Evolutionary conservation across 2,329 filamentous ascomycete species (phyloP).

Genomic region (Penicillium sp.): DNA sequence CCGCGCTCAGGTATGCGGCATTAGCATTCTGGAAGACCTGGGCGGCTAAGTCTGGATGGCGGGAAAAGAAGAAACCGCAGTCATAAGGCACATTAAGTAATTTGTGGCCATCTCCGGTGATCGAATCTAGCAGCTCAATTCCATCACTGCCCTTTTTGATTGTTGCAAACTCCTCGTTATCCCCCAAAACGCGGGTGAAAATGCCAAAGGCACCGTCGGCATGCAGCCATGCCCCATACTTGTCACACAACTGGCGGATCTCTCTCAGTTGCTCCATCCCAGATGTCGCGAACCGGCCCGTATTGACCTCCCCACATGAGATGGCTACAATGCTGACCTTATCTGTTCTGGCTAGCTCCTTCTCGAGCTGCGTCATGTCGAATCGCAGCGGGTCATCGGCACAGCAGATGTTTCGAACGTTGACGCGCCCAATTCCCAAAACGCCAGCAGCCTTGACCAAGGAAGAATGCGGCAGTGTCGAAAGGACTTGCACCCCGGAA

Average conservation of each 20-base stretch:
- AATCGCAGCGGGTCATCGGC: conserved; percentile 63
- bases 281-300: conserved; percentile 71
- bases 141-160: conserved; percentile 58
- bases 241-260: conserved; percentile 69
- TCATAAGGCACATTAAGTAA: conserved; percentile 95
- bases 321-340: conserved; percentile 73
- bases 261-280: conserved; percentile 58
- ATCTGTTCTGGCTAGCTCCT: conserved; percentile 53
- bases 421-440: conserved; percentile 71
- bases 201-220: conserved; percentile 90
- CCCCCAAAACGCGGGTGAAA: conserved; percentile 67
- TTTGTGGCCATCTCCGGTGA: conserved; percentile 85
- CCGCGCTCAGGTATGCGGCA: conserved; percentile 69
- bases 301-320: conserved; percentile 90
- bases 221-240: conserved; percentile 80
- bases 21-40: conserved; percentile 79
- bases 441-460: conserved; percentile 79
- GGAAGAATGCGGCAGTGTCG: conserved; percentile 80
- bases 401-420: conserved; percentile 60
- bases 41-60: conserved; percentile 58
- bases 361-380: conserved; percentile 65
- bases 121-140: conserved; percentile 80
- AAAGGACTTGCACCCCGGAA: conserved; percentile 71
- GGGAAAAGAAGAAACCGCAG: conserved; percentile 83
- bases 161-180: conserved; percentile 55